Evolutionary conservation across 768 basidiomycete genomes (phyloP).

Genomic region (Macrolepiota albuminosa): DNA sequence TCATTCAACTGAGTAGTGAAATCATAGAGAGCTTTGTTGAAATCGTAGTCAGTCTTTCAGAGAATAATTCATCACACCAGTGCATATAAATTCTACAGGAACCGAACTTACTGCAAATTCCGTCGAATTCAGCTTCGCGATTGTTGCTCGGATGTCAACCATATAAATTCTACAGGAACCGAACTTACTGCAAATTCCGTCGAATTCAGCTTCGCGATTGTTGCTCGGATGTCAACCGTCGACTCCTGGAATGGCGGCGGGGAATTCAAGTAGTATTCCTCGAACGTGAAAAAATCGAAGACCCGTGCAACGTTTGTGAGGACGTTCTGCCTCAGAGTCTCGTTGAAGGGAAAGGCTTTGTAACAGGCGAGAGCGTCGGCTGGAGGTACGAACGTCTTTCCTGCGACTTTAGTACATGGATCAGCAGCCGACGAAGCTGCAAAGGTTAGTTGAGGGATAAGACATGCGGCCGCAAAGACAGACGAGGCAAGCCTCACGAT

Average conservation of each 20-base stretch:
- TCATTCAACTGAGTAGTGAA: conserved; percentile 56
- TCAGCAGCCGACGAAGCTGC: conserved; percentile 26
- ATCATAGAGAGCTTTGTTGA: conserved; percentile 53
- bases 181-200: conserved; percentile 46
- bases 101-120: conserved; percentile 34
- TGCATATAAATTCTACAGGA: background rate
- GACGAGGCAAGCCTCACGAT: background rate
- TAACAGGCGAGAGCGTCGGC: conserved; percentile 54
- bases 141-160: conserved; percentile 43
- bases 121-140: conserved; percentile 44
- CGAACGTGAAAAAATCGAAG: conserved; percentile 52
- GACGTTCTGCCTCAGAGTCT: conserved; percentile 51
- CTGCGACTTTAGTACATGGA: conserved; percentile 35
- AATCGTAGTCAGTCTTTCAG: conserved; percentile 59
- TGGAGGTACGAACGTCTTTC: conserved; percentile 42
- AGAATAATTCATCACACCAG: background rate
- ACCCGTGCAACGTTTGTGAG: conserved; percentile 40
- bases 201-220: conserved; percentile 41
- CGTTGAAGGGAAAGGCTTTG: conserved; percentile 53
- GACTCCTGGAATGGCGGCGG: conserved; percentile 53
- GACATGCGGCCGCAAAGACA: conserved; percentile 3
- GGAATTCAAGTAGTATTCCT: conserved; percentile 44
- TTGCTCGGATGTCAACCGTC: conserved; percentile 47
- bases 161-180: too few relatives aligned
- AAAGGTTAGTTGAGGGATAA: conserved; percentile 7